phyloP scores from a whole-genome alignment of 805 yeast species.

The Debaryomyces castellii region DNA sequence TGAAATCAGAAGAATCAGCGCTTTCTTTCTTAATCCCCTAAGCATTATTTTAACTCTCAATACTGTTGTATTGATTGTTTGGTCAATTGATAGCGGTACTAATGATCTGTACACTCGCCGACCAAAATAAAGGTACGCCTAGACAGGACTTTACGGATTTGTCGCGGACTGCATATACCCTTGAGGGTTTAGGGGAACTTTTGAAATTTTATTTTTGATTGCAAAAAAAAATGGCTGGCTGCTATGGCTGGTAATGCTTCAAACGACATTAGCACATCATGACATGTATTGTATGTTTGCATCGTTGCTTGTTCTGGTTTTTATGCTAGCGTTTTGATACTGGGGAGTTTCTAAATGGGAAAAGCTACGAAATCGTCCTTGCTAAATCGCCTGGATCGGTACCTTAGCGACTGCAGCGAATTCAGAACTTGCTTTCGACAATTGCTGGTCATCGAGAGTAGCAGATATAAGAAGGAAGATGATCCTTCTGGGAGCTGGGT shows the following conservation, averaged over 20 bases:
- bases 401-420: neutral
- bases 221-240: constrained; percentile 1
- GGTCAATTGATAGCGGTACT: neutral
- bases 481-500: neutral
- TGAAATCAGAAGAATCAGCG: constrained; percentile 32
- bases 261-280: neutral
- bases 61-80: neutral
- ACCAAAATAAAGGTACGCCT: neutral
- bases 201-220: neutral
- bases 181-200: neutral
- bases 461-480: neutral
- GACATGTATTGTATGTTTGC: neutral
- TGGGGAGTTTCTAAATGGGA: neutral
- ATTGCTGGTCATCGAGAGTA: neutral
- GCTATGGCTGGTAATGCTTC: neutral
- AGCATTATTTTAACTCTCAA: constrained; percentile 23
- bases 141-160: constrained; percentile 1
- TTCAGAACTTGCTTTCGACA: neutral
- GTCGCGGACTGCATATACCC: neutral
- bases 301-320: neutral
- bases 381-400: neutral
- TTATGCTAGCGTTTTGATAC: neutral
- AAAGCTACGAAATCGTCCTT: neutral
- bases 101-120: neutral
- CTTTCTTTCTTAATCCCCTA: constrained; percentile 39